phyloP scores from a whole-genome alignment of 2,329 filamentous ascomycete species.

The Graphiopsis chlorocephala region DNA sequence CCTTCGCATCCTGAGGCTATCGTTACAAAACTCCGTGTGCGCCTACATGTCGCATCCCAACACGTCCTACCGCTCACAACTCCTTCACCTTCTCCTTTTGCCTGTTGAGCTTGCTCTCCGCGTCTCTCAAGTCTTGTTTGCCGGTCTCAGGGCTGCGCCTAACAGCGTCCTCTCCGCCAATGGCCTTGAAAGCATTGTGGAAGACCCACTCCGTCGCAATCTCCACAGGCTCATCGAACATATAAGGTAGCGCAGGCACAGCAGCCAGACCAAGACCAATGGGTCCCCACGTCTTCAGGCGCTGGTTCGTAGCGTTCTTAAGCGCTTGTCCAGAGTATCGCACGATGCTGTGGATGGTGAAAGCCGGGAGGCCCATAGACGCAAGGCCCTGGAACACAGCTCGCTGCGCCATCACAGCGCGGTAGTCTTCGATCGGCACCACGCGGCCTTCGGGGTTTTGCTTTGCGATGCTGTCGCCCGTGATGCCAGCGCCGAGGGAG shows the following conservation, averaged over 20 bases:
- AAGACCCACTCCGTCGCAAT: conserved; percentile 87
- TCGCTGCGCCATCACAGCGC: conserved; percentile 86
- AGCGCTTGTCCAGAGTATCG: conserved; percentile 83
- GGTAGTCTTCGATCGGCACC: conserved; percentile 80
- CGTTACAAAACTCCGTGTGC: neutral
- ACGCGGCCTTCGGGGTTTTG: conserved; percentile 47
- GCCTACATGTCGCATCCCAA: neutral
- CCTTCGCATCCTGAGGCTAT: neutral
- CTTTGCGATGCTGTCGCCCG: conserved; percentile 15
- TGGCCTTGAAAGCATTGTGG: conserved; percentile 72
- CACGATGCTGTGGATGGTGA: conserved; percentile 92
- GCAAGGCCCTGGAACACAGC: conserved; percentile 88
- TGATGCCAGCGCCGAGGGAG: conserved; percentile 21
- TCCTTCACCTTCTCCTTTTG: conserved; percentile 34
- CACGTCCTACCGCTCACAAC: conserved; percentile 28
- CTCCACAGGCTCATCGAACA: conserved; percentile 93
- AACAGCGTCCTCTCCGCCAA: conserved; percentile 65
- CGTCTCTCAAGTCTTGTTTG: conserved; percentile 22
- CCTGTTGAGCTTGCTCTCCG: conserved; percentile 13
- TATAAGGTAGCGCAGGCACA: conserved; percentile 76
- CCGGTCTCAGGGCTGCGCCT: conserved; percentile 39
- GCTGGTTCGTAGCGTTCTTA: conserved; percentile 74
- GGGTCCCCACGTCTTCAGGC: conserved; percentile 78
- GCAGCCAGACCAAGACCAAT: conserved; percentile 69
- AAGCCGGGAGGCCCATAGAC: conserved; percentile 89